Percentiles rank a stretch among this genome's conserved stretches.
phyloP scores from a whole-genome alignment of 345 rosid genomes.

The Passiflora organensis region DNA sequence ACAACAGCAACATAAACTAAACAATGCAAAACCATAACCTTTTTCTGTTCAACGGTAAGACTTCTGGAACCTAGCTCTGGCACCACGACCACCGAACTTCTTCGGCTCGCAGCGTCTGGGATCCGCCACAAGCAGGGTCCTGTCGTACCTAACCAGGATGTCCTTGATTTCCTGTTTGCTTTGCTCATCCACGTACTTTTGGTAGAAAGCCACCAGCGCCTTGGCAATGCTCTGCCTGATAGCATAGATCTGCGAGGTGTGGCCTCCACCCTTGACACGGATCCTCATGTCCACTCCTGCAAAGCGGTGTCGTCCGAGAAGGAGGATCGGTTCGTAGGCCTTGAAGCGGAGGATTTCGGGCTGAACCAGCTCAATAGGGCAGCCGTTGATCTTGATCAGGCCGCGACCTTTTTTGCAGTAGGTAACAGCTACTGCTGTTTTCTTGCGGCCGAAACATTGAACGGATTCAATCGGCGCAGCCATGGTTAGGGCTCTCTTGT shows the following conservation, averaged over 20 bases:
- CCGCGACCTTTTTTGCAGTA: slow-evolving; percentile 21
- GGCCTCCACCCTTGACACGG: slow-evolving; percentile 74
- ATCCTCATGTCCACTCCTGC: slow-evolving; percentile 43
- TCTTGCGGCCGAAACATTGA: slow-evolving; percentile 24
- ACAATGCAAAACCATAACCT: neutral
- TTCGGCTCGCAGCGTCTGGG: slow-evolving; percentile 89
- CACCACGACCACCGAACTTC: slow-evolving; percentile 92
- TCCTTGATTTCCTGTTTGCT: slow-evolving; percentile 88
- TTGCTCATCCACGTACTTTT: slow-evolving; percentile 85
- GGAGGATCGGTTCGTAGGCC: slow-evolving; percentile 22
- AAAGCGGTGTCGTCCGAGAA: slow-evolving; percentile 19
- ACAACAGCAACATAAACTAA: no score
- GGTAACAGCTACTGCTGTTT: slow-evolving; percentile 23
- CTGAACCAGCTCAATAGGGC: slow-evolving; percentile 23
- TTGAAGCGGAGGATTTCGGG: slow-evolving; percentile 28
- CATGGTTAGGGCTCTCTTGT: slow-evolving; percentile 15
- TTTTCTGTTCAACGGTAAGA: slow-evolving; percentile 68
- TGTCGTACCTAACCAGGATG: slow-evolving; percentile 64
- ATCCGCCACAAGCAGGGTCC: slow-evolving; percentile 86
- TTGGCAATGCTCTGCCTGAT: slow-evolving; percentile 91
- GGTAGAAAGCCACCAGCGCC: slow-evolving; percentile 75
- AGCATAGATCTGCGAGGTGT: slow-evolving; percentile 88
- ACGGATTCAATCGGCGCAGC: slow-evolving; percentile 15
- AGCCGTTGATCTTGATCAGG: slow-evolving; percentile 26
- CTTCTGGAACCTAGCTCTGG: slow-evolving; percentile 89